Percentiles rank a stretch among this genome's conserved stretches.
Evolutionary conservation across 179 eudicot genomes (phyloP).

Genomic region (Carnegiea gigantea): DNA sequence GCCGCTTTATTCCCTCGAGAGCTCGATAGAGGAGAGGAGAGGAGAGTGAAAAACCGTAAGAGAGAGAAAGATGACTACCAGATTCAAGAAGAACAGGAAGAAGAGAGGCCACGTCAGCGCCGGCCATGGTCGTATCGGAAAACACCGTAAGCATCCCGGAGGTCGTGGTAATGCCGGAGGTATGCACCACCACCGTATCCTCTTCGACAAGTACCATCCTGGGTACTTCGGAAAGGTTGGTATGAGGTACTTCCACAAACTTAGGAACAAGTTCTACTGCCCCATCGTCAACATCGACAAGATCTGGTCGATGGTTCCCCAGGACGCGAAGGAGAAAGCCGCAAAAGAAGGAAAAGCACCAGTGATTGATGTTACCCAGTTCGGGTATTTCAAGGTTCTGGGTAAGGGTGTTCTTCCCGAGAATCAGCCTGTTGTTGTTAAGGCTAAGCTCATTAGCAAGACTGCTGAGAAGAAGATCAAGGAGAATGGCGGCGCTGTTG

Average conservation of each 20-base stretch:
- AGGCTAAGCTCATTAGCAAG: slow-evolving; percentile 55
- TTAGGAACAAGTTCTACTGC: slow-evolving; percentile 58
- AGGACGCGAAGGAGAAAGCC: slow-evolving; percentile 44
- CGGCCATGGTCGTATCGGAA: slow-evolving; percentile 66
- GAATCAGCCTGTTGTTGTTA: slow-evolving; percentile 45
- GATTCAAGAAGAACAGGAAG: slow-evolving; percentile 57
- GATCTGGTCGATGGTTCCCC: slow-evolving; percentile 48
- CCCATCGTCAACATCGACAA: slow-evolving; percentile 56
- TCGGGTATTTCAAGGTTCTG: slow-evolving; percentile 59
- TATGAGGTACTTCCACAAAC: slow-evolving; percentile 63
- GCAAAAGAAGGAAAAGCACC: slow-evolving; percentile 39
- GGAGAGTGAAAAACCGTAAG: slow-evolving; percentile 5
- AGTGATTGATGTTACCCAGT: slow-evolving; percentile 50
- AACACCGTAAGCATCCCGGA: slow-evolving; percentile 70
- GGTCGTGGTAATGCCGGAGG: slow-evolving; percentile 77
- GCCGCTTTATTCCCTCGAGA: slow-evolving; percentile 8
- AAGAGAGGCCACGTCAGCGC: slow-evolving; percentile 68
- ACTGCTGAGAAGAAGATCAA: slow-evolving; percentile 77
- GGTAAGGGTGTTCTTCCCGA: slow-evolving; percentile 51
- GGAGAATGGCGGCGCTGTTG: slow-evolving; percentile 58
- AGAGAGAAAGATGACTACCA: slow-evolving; percentile 39
- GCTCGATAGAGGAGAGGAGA: background rate
- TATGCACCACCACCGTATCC: slow-evolving; percentile 69
- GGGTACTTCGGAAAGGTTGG: slow-evolving; percentile 73
- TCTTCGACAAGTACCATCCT: slow-evolving; percentile 75